A percentile compares a stretch with the other conserved stretches of the same genome.
These are phyloP conservation scores for Haplosporangium sp. DNA, from an alignment of 371 early-diverging fungal genomes.

Conservation along the genomic window DNA sequence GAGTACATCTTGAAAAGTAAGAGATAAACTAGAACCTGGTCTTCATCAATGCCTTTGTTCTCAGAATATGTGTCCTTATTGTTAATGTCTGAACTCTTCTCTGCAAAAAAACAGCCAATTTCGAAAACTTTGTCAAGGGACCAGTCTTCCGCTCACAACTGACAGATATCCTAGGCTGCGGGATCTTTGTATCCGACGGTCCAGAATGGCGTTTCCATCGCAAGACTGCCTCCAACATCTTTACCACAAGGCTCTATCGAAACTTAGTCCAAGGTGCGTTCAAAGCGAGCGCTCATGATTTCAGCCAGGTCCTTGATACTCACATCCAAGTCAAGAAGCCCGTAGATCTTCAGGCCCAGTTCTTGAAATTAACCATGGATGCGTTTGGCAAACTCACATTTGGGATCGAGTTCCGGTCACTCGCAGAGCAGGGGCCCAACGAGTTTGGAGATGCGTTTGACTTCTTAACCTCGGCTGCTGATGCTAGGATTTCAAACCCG, in stretches of 20 bases:
- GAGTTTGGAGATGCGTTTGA: constrained; percentile 54
- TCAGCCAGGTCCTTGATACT: constrained; percentile 24
- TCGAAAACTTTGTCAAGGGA: constrained; percentile 64
- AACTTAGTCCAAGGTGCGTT: constrained; percentile 56
- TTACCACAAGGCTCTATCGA: constrained; percentile 77
- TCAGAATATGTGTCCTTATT: too few relatives aligned
- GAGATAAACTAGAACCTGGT: background rate
- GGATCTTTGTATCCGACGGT: constrained; percentile 74
- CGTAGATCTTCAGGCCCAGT: constrained; percentile 33
- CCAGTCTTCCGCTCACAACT: constrained; percentile 51
- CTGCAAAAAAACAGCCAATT: constrained; percentile 18
- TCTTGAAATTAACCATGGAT: constrained; percentile 38
- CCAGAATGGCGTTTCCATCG: constrained; percentile 70
- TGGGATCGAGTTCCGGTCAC: constrained; percentile 31
- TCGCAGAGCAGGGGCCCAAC: constrained; percentile 22
- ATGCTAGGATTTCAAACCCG: constrained; percentile 30
- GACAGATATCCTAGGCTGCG: constrained; percentile 68
- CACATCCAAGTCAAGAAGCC: constrained; percentile 1
- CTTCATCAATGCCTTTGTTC: too few relatives aligned
- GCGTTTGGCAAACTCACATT: constrained; percentile 49
- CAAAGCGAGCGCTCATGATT: constrained; percentile 10
- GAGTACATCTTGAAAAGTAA: constrained; percentile 47
- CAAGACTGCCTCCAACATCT: constrained; percentile 74
- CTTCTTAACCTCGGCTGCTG: constrained; percentile 29
- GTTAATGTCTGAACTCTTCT: background rate